Conservation (phyloP, 306 rosid genomes). For the Luffa acutangula region DNA sequence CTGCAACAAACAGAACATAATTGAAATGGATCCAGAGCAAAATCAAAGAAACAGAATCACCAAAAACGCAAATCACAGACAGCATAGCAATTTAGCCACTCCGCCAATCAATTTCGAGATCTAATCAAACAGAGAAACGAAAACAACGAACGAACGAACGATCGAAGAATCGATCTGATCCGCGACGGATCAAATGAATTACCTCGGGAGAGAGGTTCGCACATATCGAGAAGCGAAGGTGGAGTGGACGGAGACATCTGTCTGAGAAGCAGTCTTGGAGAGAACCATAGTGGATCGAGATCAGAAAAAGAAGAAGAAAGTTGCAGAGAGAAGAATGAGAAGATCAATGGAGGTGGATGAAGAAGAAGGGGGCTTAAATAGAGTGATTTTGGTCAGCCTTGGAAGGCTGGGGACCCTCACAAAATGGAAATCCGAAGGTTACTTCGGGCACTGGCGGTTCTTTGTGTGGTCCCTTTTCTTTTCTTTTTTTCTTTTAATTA, state of each 20-base stretch:
- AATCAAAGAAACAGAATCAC: neutral
- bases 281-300: slow-evolving; percentile 47
- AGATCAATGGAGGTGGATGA: neutral
- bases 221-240: slow-evolving; percentile 90
- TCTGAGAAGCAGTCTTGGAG: slow-evolving; percentile 46
- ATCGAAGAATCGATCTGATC: neutral
- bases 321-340: neutral
- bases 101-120: neutral
- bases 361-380: neutral
- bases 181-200: neutral
- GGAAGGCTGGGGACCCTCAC: neutral
- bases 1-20: slow-evolving; percentile 9
- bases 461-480: neutral
- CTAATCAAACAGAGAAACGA: neutral
- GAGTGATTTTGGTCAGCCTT: neutral
- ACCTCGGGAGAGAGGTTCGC: slow-evolving; percentile 73
- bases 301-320: neutral
- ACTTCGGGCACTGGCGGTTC: neutral
- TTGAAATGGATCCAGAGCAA: neutral
- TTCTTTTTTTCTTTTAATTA: neutral
- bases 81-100: neutral
- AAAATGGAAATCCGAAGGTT: neutral
- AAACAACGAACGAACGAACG: neutral
- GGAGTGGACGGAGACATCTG: slow-evolving; percentile 65
- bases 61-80: neutral